Evolutionary conservation across 2,329 filamentous ascomycete genomes (phyloP).

Genomic region (Sclerotinia nivalis): DNA sequence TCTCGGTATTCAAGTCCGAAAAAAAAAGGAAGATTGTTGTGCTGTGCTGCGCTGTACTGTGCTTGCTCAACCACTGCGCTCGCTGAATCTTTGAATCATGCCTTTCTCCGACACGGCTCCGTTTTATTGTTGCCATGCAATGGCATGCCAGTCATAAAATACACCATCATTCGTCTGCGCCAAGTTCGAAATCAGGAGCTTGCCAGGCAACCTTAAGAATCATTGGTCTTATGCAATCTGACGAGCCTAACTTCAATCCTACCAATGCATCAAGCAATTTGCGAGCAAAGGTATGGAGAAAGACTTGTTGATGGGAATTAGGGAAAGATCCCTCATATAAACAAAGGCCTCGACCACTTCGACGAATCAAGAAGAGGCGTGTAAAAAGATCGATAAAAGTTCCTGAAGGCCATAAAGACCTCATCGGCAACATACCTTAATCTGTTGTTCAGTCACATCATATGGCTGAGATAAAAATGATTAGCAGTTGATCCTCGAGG

Average conservation of each 20-base stretch:
- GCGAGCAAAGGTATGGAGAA: constrained; percentile 43
- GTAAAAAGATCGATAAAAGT: constrained; percentile 70
- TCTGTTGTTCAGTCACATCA: constrained; percentile 95
- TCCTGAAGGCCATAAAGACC: constrained; percentile 63
- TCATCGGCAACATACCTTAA: constrained; percentile 99
- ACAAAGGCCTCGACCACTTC: constrained; percentile 17
- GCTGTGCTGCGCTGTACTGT: constrained; percentile 36
- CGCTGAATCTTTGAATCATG: constrained; percentile 47
- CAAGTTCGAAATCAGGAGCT: constrained; percentile 46
- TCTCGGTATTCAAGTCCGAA: not conserved
- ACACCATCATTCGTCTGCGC: constrained; percentile 41
- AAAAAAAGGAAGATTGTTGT: constrained; percentile 32
- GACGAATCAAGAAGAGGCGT: constrained; percentile 21
- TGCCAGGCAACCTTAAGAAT: constrained; percentile 53
- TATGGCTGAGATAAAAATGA: constrained; percentile 62
- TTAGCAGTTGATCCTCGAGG: constrained; percentile 16
- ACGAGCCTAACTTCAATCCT: constrained; percentile 59
- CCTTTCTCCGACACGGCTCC: constrained; percentile 15
- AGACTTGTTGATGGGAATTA: constrained; percentile 41
- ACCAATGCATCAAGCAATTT: constrained; percentile 41
- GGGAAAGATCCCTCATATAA: constrained; percentile 28
- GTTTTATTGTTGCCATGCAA: constrained; percentile 23
- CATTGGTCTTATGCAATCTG: constrained; percentile 50
- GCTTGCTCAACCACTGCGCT: constrained; percentile 52
- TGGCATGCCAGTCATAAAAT: constrained; percentile 18